A percentile compares a stretch with the other conserved stretches of the same genome.
phyloP scores from a whole-genome alignment of 1,284 basidiomycete genomes.

The Rhodotorula sp. region DNA sequence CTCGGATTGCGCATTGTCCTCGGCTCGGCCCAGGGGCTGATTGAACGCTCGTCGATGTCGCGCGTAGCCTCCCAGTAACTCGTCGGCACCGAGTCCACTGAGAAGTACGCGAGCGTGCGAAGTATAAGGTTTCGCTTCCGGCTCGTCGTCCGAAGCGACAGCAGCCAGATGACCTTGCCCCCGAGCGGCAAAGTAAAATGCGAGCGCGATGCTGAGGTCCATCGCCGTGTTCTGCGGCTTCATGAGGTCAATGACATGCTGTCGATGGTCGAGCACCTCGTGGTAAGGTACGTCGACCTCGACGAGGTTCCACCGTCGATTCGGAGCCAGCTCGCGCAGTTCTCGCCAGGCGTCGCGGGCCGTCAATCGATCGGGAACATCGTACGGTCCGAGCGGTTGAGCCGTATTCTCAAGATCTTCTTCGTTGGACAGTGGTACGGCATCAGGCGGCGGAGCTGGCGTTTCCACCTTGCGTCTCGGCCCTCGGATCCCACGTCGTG shows the following conservation, averaged over 20 bases:
- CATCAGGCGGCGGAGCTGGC: constrained; percentile 1
- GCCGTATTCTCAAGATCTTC: constrained; percentile 11
- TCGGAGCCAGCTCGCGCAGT: constrained; percentile 66
- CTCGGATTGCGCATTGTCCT: background rate
- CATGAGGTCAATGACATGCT: constrained; percentile 69
- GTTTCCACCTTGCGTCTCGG: background rate
- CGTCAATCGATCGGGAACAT: constrained; percentile 82
- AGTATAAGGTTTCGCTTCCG: constrained; percentile 56
- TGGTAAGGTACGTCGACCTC: constrained; percentile 80
- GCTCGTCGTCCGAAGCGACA: background rate
- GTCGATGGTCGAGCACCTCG: constrained; percentile 53
- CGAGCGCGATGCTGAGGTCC: constrained; percentile 87
- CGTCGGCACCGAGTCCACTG: constrained; percentile 92
- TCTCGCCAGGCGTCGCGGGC: constrained; percentile 75
- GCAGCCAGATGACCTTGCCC: constrained; percentile 61
- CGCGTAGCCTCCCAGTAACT: constrained; percentile 89
- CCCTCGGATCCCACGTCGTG: background rate
- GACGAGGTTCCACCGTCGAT: constrained; percentile 84
- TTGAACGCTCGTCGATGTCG: constrained; percentile 78
- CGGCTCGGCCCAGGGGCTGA: constrained; percentile 5
- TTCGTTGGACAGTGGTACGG: background rate
- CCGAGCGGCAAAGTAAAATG: constrained; percentile 87
- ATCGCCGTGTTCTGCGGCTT: constrained; percentile 61
- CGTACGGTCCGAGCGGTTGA: constrained; percentile 45
- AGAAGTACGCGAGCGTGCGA: constrained; percentile 79